These are phyloP conservation scores for Ophiostoma sp. DNA, from an alignment of 2,329 filamentous ascomycete genomes.

Conservation along the genomic window DNA sequence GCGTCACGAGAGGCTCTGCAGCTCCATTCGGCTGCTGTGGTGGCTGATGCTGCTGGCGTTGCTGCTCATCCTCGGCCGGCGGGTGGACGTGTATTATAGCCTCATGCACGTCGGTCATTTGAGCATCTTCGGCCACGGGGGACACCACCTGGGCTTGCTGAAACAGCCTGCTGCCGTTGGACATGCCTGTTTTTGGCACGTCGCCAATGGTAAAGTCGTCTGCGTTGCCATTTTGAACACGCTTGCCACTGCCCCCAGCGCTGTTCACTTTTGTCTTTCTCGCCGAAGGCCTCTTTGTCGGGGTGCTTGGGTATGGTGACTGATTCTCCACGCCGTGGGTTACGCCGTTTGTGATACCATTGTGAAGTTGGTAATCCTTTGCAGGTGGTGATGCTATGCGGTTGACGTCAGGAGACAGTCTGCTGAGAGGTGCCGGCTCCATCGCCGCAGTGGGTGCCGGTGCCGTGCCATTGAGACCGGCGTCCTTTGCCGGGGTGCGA, in stretches of 20 bases:
- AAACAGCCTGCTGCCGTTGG: not conserved
- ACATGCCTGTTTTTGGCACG: not conserved
- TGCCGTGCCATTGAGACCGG: slow-evolving; percentile 9
- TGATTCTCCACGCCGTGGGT: slow-evolving; percentile 2
- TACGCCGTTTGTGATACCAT: not conserved
- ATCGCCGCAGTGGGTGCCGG: not conserved
- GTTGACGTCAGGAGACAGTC: not conserved
- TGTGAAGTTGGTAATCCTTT: not conserved
- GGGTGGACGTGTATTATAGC: not conserved
- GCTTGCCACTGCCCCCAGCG: not conserved
- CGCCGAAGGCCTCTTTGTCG: slow-evolving; percentile 12
- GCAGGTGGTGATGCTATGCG: not conserved
- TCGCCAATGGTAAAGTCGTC: slow-evolving; percentile 14
- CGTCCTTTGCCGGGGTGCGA: slow-evolving; percentile 8
- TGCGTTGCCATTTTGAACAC: not conserved
- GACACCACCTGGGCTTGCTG: not conserved
- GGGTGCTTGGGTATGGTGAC: slow-evolving; percentile 8
- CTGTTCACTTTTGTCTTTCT: not conserved
- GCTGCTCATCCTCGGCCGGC: not conserved
- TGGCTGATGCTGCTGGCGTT: not conserved
- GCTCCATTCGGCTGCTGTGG: not conserved
- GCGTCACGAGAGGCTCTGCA: not conserved
- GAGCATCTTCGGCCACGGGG: not conserved
- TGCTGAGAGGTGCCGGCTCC: not conserved
- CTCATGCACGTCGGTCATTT: not conserved